phyloP scores from a whole-genome alignment of 140 eudicot genomes.

The Stevia rebaudiana region DNA sequence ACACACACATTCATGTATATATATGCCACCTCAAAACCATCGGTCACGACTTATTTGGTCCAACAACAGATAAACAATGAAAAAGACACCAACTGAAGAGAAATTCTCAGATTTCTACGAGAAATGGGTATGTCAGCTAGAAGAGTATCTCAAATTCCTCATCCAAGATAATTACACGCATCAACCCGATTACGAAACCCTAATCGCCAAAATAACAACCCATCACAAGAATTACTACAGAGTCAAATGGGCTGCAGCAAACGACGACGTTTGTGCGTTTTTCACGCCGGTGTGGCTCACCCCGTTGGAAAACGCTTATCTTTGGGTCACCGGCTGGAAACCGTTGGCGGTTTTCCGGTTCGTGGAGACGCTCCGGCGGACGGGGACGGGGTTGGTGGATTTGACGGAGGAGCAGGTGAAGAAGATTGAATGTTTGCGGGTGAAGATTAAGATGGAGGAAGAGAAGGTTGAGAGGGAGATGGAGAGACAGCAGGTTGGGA shows the following conservation, averaged over 20 bases:
- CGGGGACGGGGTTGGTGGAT: constrained; percentile 24
- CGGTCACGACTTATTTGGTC: neutral
- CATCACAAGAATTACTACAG: constrained; percentile 73
- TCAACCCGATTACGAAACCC: constrained; percentile 18
- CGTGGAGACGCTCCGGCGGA: constrained; percentile 30
- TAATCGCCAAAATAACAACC: constrained; percentile 49
- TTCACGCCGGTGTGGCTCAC: constrained; percentile 54
- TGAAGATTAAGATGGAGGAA: constrained; percentile 55
- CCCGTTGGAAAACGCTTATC: constrained; percentile 47
- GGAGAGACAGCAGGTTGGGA: constrained; percentile 72
- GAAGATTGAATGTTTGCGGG: constrained; percentile 40
- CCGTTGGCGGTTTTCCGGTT: constrained; percentile 60
- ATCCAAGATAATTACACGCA: constrained; percentile 7
- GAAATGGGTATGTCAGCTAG: constrained; percentile 54
- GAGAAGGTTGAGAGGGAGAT: constrained; percentile 76
- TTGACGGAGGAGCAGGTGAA: constrained; percentile 49
- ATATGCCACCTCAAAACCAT: constrained; percentile 10
- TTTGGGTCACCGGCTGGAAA: constrained; percentile 92
- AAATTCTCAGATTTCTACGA: constrained; percentile 49
- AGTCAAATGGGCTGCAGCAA: constrained; percentile 72
- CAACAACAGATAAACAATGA: neutral
- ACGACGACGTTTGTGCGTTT: constrained; percentile 53
- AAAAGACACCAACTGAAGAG: constrained; percentile 38
- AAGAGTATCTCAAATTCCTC: constrained; percentile 29
- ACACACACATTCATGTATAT: neutral